Base-by-base conservation (phyloP, 257 asterid species). In the Anisodus tanguticus region DNA sequence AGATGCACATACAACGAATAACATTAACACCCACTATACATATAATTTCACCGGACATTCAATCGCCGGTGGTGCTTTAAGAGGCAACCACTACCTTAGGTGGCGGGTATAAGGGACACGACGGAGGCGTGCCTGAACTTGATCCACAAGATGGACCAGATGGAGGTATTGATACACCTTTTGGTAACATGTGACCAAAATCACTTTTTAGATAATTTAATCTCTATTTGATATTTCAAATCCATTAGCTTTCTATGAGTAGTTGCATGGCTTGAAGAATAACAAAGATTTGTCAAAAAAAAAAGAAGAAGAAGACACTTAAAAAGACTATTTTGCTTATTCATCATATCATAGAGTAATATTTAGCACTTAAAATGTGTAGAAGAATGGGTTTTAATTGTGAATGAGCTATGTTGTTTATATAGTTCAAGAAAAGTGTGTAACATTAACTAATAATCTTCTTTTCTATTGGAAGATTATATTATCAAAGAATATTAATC, bases 281-380 rank as follows among this genome's bases (percentile, higher is more conserved):
- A 76, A 19, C 59, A 76, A 74, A 76, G 47, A 51, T 47, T 51
- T 76, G 6, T 76, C 26, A 76, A 76, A 76, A 76, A 31, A 2
- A 76, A 16, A n/a, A n/a, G n/a, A 51, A 76, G 2, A 51, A 76
- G 13, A 51, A 76, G 47, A 8, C 6, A 3, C 6, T 51, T 76
- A 2, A 7, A 26, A 26, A 22, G 3, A n/a, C 15, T 22, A 19
- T 5, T 72, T 72, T 72, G 59, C 12, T 76, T 26, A 19, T 4
- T 26, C 81, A 51, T 76, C 62, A 26, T 76, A 76, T 69, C 2
- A 3, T 16, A 15, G 19, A 51, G 15, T 12, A 13, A 10, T 76
- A 76, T 76, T 76, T 10, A 51, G 47, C 5, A 13, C 4, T 77
- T 7, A 13, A 51, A 41, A 74, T 47, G 19, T 22, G 7, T 51